A percentile compares a stretch with the other conserved stretches of the same genome.
These are phyloP conservation scores for Ceratocystis cubensis DNA, from an alignment of 2,329 filamentous ascomycete genomes.

Conservation along the genomic window DNA sequence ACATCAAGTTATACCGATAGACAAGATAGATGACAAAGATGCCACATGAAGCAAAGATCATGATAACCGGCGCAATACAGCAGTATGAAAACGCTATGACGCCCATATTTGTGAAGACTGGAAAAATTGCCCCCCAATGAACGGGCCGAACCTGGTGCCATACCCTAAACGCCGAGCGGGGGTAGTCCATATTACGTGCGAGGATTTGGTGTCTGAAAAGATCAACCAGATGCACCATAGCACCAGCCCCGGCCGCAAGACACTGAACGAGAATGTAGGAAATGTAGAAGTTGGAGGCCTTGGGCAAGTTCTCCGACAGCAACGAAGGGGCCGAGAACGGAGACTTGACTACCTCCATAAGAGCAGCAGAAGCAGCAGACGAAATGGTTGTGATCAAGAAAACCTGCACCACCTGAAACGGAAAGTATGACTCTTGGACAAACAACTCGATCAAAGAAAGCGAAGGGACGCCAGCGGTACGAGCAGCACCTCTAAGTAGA, in stretches of 20 bases:
- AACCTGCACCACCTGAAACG: conserved; percentile 70
- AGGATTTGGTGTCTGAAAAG: conserved; percentile 46
- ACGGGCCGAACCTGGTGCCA: conserved; percentile 63
- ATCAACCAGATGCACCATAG: conserved; percentile 58
- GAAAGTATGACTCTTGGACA: conserved; percentile 68
- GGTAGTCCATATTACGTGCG: conserved; percentile 62
- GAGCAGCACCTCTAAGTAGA: conserved; percentile 64
- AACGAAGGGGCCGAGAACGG: conserved; percentile 30
- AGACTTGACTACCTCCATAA: conserved; percentile 42
- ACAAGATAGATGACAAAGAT: conserved; percentile 73
- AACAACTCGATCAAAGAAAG: conserved; percentile 59
- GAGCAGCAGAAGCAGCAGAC: conserved; percentile 57
- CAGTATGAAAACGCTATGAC: conserved; percentile 78
- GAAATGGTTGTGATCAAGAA: conserved; percentile 72
- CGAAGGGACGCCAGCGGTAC: conserved; percentile 57
- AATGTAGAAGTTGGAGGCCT: conserved; percentile 75
- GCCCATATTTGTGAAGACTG: conserved; percentile 67
- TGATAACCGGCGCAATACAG: conserved; percentile 71
- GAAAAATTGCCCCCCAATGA: conserved; percentile 74
- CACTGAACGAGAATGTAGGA: conserved; percentile 92
- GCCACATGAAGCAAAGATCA: conserved; percentile 69
- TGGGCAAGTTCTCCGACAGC: conserved; percentile 58
- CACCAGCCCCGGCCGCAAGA: conserved; percentile 60
- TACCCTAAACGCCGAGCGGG: conserved; percentile 64
- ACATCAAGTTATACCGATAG: conserved; percentile 83